phyloP scores from a whole-genome alignment of 2,329 filamentous ascomycete genomes.

The Apiospora kogelbergensis region DNA sequence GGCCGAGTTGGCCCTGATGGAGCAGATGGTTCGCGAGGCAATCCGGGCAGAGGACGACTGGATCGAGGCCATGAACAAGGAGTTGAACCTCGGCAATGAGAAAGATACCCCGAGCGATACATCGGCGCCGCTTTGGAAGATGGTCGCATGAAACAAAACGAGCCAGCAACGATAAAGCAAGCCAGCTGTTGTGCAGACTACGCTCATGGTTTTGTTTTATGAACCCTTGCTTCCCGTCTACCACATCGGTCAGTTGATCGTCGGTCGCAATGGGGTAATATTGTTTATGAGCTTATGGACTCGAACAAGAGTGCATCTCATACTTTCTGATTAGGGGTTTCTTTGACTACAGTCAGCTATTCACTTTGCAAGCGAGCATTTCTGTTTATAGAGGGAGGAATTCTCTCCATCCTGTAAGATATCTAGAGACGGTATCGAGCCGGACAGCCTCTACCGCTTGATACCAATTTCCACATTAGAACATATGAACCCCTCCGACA shows the following conservation, averaged over 20 bases:
- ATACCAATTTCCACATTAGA: neutral
- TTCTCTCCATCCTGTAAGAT: neutral
- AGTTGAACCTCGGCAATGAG: constrained; percentile 33
- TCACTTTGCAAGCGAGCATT: neutral
- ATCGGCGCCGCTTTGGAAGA: constrained; percentile 31
- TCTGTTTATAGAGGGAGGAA: neutral
- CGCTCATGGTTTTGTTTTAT: neutral
- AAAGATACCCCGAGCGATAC: constrained; percentile 23
- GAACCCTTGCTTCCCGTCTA: neutral
- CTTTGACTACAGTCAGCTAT: neutral
- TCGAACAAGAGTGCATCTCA: neutral
- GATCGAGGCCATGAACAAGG: constrained; percentile 54
- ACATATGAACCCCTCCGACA: neutral
- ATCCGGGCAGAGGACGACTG: constrained; percentile 57
- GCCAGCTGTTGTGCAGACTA: neutral
- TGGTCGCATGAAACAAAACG: constrained; percentile 16
- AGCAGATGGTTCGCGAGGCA: constrained; percentile 58
- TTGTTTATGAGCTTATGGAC: neutral
- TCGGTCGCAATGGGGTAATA: neutral
- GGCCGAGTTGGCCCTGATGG: constrained; percentile 62
- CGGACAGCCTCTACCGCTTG: neutral
- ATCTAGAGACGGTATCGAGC: neutral
- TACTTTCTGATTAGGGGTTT: neutral
- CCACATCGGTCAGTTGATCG: neutral
- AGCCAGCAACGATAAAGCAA: neutral